phyloP scores from a whole-genome alignment of 2,329 filamentous ascomycete genomes.

The Boeremia exigua region DNA sequence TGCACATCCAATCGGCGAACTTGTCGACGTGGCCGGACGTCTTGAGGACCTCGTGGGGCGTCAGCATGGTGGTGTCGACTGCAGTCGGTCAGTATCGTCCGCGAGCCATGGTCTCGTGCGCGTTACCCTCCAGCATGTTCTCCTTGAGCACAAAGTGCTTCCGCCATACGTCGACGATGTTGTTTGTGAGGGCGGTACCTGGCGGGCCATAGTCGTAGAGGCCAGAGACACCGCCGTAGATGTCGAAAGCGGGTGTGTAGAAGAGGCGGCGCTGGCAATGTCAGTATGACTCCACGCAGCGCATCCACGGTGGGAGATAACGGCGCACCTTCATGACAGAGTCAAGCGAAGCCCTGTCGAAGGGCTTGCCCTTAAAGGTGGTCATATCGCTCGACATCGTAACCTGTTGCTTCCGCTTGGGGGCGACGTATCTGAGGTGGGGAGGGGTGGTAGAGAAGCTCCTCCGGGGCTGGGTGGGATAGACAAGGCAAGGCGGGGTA shows the following conservation, averaged over 20 bases:
- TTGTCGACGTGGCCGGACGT: slow-evolving; percentile 94
- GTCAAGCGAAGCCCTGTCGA: slow-evolving; percentile 83
- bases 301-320: not conserved
- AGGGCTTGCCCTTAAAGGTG: slow-evolving; percentile 78
- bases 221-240: slow-evolving; percentile 86
- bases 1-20: slow-evolving; percentile 99
- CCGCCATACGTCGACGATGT: slow-evolving; percentile 87
- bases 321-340: slow-evolving; percentile 81
- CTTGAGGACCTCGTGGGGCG: slow-evolving; percentile 91
- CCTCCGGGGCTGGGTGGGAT: slow-evolving; percentile 34
- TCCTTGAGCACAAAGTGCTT: slow-evolving; percentile 94
- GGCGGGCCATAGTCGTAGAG: slow-evolving; percentile 95
- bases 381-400: slow-evolving; percentile 49
- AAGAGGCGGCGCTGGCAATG: slow-evolving; percentile 61
- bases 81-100: slow-evolving; percentile 24
- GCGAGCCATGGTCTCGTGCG: slow-evolving; percentile 13
- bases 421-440: slow-evolving; percentile 36
- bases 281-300: slow-evolving; percentile 33
- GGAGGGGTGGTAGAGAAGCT: slow-evolving; percentile 44
- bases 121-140: slow-evolving; percentile 78
- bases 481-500: slow-evolving; percentile 40
- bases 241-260: slow-evolving; percentile 94
- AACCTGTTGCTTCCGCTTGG: slow-evolving; percentile 38
- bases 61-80: slow-evolving; percentile 91
- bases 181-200: slow-evolving; percentile 83